Conservation (phyloP, 2,329 filamentous ascomycete species). For the Fonsecaea multimorphosa region DNA sequence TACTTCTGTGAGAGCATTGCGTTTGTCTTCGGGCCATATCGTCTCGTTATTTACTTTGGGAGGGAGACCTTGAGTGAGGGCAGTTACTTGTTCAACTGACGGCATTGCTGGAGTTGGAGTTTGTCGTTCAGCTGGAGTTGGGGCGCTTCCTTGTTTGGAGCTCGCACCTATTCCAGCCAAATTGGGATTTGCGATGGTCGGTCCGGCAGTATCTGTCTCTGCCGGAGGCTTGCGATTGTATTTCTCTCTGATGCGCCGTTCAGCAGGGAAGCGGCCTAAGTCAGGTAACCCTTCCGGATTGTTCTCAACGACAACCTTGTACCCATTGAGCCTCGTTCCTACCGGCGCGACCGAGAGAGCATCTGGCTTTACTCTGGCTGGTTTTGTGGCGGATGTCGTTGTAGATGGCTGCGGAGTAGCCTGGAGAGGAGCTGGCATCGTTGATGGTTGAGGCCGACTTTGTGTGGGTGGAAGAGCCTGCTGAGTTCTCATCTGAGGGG, state of each 20-base stretch:
- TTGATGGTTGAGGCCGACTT: background rate
- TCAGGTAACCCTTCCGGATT: conserved; percentile 38
- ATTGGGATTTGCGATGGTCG: background rate
- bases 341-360: background rate
- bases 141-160: background rate
- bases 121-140: background rate
- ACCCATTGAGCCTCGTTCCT: conserved; percentile 26
- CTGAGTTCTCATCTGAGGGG: conserved; percentile 31
- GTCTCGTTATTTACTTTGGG: conserved; percentile 41
- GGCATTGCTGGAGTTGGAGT: background rate
- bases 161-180: too few species aligned
- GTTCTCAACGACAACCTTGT: conserved; percentile 34
- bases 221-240: conserved; percentile 12
- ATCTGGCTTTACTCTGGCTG: background rate
- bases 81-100: background rate
- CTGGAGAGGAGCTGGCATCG: background rate
- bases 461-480: conserved; percentile 16
- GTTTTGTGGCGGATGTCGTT: background rate
- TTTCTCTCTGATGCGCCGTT: conserved; percentile 34
- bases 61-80: conserved; percentile 22
- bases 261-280: conserved; percentile 42
- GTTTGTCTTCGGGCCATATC: conserved; percentile 59
- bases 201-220: background rate
- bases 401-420: background rate
- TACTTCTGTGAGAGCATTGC: conserved; percentile 56